A percentile compares a stretch with the other conserved stretches of the same genome.
Evolutionary conservation across 805 yeast species (phyloP).

Genomic region (Candida awuae): DNA sequence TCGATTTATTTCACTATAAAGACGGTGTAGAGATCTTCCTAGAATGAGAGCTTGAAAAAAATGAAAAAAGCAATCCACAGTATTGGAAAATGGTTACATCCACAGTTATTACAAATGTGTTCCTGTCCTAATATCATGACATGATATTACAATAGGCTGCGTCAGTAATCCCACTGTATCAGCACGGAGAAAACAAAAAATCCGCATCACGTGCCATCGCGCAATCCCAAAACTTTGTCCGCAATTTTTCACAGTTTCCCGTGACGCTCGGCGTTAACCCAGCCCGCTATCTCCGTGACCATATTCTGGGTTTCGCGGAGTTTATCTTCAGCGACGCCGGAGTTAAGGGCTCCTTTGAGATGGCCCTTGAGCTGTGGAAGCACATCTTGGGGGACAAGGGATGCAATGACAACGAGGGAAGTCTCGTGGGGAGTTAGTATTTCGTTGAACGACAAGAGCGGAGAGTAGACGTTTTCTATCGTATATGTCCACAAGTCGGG

Average conservation of each 20-base stretch:
- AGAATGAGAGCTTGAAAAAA: too few relatives aligned
- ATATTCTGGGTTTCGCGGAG: slow-evolving; percentile 51
- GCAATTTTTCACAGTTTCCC: slow-evolving; percentile 1
- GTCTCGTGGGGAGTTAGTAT: slow-evolving; percentile 63
- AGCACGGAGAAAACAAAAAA: too few relatives aligned
- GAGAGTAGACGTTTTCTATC: slow-evolving; percentile 65
- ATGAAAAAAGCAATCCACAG: too few relatives aligned
- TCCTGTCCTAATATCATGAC: too few relatives aligned
- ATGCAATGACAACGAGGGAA: slow-evolving; percentile 65
- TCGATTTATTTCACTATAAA: too few relatives aligned
- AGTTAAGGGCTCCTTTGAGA: slow-evolving; percentile 73
- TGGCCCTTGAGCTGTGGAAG: slow-evolving; percentile 92
- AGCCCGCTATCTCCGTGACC: slow-evolving; percentile 55
- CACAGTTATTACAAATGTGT: too few relatives aligned
- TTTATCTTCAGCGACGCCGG: slow-evolving; percentile 63
- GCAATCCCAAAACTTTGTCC: not conserved
- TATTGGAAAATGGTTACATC: too few relatives aligned
- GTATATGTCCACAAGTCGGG: slow-evolving; percentile 81
- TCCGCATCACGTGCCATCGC: not conserved
- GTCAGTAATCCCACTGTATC: too few relatives aligned
- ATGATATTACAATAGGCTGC: too few relatives aligned
- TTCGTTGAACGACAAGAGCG: slow-evolving; percentile 61
- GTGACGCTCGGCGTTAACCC: slow-evolving; percentile 30
- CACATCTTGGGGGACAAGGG: slow-evolving; percentile 86
- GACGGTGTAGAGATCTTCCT: too few relatives aligned